Base-by-base conservation (phyloP, 176 grass and related monocot genomes). In the Metroxylon sagu region DNA sequence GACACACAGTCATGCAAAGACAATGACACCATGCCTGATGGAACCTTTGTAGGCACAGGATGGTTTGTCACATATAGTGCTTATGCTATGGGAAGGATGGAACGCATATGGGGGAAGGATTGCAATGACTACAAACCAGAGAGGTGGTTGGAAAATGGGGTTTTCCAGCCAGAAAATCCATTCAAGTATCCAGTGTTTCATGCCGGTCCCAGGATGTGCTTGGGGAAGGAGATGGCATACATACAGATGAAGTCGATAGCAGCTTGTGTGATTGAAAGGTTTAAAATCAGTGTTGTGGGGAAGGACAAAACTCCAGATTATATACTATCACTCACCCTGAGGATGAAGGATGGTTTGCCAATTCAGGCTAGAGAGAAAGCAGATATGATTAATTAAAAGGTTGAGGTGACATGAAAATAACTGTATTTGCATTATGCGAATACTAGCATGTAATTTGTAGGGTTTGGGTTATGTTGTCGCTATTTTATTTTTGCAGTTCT, bases 141-240 rank as follows among this genome's bases (percentile, higher is more conserved):
- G 57, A 74, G 87, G 19, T 90, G 82, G 82, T 74, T 90, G 6
- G 48, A 82, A 12, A 72, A 78, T 16, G 82, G 75, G n/a, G 35
- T 43, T 19, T 90, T 85, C 53, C 68, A 50, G 19, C 83, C 76
- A 0, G 87, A 83, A 70, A 90, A 77, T 61, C 59, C 70, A 15
- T 79, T 82, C 53, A 80, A 74, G 75, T 82, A 85, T 50, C 67
- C 79, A 0, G 16, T 82, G 19, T 85, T 90, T 77, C 82, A 90
- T 61, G 78, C 59, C 0, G 82, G 75, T 1, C 87, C 75, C 0
- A 54, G 87, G 74, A 90, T 82, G 82, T 90, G 87, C 70, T 66
- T 90, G 2, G 87, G 82, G 54, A 90, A 90, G 56, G 79, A 90
- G 55, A 90, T 90, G 87, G 87, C 79, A 3, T 82, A 90, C 68